Percentiles rank a stretch among this genome's conserved stretches.
Evolutionary conservation across 1,139 yeast genomes (phyloP).

Genomic region (Groenewaldozyma sp.): DNA sequence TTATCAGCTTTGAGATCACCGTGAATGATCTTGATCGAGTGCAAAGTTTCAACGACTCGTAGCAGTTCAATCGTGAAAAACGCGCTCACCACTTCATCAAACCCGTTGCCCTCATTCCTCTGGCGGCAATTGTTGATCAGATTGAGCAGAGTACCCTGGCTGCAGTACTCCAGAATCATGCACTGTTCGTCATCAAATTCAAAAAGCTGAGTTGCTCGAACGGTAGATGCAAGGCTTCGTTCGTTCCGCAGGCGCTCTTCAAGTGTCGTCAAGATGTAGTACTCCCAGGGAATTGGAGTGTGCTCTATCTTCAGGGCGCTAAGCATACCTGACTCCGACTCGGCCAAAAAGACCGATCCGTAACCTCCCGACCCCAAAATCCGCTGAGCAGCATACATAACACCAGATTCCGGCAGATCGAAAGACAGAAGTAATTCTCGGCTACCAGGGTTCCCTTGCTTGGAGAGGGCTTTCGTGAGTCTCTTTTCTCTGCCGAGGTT

Average conservation of each 20-base stretch:
- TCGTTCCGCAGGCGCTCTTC: slow-evolving; percentile 22
- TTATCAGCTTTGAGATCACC: slow-evolving; percentile 85
- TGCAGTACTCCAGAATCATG: slow-evolving; percentile 55
- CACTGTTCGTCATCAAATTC: slow-evolving; percentile 66
- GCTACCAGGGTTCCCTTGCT: background rate
- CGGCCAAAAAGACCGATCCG: slow-evolving; percentile 71
- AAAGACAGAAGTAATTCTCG: slow-evolving; percentile 6
- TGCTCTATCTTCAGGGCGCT: slow-evolving; percentile 68
- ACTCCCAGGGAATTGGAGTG: slow-evolving; percentile 76
- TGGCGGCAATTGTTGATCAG: slow-evolving; percentile 41
- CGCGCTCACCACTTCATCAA: slow-evolving; percentile 57
- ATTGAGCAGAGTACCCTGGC: slow-evolving; percentile 71
- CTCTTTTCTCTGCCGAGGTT: background rate
- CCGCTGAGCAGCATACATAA: slow-evolving; percentile 42
- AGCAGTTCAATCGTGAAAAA: slow-evolving; percentile 58
- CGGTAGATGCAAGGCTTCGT: slow-evolving; percentile 34
- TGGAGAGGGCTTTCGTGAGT: background rate
- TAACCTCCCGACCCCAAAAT: slow-evolving; percentile 74
- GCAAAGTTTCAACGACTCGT: slow-evolving; percentile 53
- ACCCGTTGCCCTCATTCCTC: slow-evolving; percentile 22
- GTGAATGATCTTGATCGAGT: slow-evolving; percentile 59
- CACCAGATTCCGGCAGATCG: slow-evolving; percentile 13
- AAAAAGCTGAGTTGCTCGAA: slow-evolving; percentile 46
- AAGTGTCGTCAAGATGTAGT: slow-evolving; percentile 42
- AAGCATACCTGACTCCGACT: slow-evolving; percentile 47